These are phyloP conservation scores for Backusella luteola DNA, from an alignment of 192 early-diverging fungal species.

Conservation along the genomic window DNA sequence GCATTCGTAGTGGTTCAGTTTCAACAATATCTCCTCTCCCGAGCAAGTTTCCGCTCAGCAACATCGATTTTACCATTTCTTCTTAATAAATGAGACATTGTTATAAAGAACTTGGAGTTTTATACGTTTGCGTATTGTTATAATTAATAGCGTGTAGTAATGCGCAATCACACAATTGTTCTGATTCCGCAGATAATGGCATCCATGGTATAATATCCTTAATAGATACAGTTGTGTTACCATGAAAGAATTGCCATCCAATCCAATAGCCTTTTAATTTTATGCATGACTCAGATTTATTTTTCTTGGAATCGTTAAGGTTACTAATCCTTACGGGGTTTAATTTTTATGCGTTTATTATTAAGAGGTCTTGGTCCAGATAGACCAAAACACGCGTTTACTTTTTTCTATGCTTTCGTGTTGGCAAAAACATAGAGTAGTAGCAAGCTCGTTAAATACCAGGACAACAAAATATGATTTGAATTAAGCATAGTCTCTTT, in stretches of 20 bases:
- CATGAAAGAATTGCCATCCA: not conserved
- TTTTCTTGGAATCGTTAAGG: not conserved
- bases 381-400: not conserved
- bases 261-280: not conserved
- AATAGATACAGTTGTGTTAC: not conserved
- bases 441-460: no score
- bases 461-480: not conserved
- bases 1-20: not conserved
- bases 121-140: not conserved
- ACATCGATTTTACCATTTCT: not conserved
- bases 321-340: not conserved
- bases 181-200: not conserved
- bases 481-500: not conserved
- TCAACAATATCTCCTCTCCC: not conserved
- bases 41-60: not conserved
- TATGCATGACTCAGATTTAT: slow-evolving; percentile 2
- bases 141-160: not conserved
- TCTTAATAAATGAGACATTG: not conserved
- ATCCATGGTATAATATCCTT: not conserved
- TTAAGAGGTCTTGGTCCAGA: not conserved
- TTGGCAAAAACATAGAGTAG: not conserved
- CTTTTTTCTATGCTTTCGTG: not conserved
- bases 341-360: not conserved
- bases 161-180: not conserved
- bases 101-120: not conserved